These are phyloP conservation scores for Hanseniaspora gamundiae DNA, from an alignment of 1,139 yeast species.

Conservation along the genomic window DNA sequence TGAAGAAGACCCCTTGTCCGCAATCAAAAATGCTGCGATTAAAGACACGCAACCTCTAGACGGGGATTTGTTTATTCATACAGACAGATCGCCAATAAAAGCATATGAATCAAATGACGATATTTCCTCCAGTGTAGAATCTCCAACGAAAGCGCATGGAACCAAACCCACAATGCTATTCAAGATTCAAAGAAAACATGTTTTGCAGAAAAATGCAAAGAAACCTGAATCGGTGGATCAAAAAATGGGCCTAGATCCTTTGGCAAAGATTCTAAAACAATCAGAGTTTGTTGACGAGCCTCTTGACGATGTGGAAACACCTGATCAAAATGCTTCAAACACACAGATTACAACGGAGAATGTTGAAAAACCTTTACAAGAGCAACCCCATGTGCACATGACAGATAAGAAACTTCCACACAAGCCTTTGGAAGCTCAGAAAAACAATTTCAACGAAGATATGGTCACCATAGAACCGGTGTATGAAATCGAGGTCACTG, in stretches of 20 bases:
- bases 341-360: background rate
- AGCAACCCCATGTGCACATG: background rate
- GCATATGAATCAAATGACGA: conserved; percentile 3
- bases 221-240: background rate
- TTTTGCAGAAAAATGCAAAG: conserved; percentile 5
- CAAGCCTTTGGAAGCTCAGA: conserved; percentile 12
- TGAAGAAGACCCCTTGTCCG: conserved; percentile 16
- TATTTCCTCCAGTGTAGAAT: conserved; percentile 3
- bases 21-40: conserved; percentile 8
- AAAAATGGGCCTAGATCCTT: conserved; percentile 15
- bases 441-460: conserved; percentile 14
- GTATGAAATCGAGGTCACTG: conserved; percentile 57
- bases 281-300: conserved; percentile 18
- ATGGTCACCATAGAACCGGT: conserved; percentile 15
- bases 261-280: conserved; percentile 13
- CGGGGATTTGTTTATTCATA: conserved; percentile 18
- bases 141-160: conserved; percentile 9
- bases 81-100: conserved; percentile 14
- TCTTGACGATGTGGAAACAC: conserved; percentile 9
- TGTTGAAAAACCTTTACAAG: conserved; percentile 7
- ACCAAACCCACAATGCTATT: conserved; percentile 15
- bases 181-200: conserved; percentile 13
- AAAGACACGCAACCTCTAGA: conserved; percentile 4
- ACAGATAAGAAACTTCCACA: background rate
- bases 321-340: background rate